A percentile compares a stretch with the other conserved stretches of the same genome.
These are phyloP conservation scores for Flaveria ramosissima DNA, from an alignment of 129 eudicot genomes.

Conservation along the genomic window DNA sequence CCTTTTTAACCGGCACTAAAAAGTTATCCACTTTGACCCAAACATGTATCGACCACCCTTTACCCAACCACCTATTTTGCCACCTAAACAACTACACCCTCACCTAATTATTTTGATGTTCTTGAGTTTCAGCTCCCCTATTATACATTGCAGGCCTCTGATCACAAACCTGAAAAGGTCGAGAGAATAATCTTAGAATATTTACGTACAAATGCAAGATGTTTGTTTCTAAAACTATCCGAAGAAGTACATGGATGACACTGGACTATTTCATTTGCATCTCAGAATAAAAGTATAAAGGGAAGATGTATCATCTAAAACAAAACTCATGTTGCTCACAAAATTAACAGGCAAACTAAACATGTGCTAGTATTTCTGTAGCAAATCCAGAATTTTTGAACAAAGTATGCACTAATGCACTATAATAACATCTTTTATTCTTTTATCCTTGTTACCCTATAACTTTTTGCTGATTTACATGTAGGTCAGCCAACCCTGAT, in stretches of 20 bases:
- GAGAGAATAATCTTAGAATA: background rate
- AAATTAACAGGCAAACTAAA: background rate
- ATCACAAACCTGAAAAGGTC: constrained; percentile 22
- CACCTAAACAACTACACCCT: constrained; percentile 4
- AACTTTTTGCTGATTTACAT: background rate
- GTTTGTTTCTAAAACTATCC: background rate
- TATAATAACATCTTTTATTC: background rate
- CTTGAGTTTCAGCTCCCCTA: constrained; percentile 13
- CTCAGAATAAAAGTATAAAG: constrained; percentile 2
- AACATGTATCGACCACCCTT: background rate
- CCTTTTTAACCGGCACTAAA: background rate
- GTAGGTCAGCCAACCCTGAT: background rate
- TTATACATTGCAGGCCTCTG: constrained; percentile 24
- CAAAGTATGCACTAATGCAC: background rate
- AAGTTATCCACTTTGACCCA: background rate
- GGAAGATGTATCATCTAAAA: background rate
- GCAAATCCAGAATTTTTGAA: background rate
- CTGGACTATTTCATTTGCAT: background rate
- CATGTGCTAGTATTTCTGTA: background rate
- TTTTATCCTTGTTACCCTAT: background rate
- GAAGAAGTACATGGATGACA: background rate
- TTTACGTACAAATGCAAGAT: background rate
- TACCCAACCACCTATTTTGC: background rate
- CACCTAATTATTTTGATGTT: constrained; percentile 13
- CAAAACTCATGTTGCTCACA: background rate